phyloP scores from a whole-genome alignment of 495 filamentous ascomycete species.

The Trichocladium antarcticum region DNA sequence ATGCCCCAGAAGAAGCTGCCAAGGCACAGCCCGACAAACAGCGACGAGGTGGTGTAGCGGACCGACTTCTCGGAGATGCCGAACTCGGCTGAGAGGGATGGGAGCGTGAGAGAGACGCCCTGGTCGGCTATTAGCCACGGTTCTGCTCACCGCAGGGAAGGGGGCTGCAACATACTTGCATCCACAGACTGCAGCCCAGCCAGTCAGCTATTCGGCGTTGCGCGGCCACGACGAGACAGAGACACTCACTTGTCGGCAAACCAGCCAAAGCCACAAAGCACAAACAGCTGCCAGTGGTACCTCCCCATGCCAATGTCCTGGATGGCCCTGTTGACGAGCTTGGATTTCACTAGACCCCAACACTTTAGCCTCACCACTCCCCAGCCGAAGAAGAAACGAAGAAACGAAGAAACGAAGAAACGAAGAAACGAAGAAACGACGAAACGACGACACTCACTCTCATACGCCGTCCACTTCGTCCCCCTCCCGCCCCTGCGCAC shows the following conservation, averaged over 20 bases:
- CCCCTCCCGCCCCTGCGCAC: slow-evolving; percentile 33
- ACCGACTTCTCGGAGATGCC: slow-evolving; percentile 41
- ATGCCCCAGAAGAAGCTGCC: slow-evolving; percentile 77
- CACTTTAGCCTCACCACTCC: background rate
- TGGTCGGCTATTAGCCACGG: slow-evolving; percentile 7
- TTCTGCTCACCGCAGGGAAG: background rate
- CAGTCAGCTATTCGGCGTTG: background rate
- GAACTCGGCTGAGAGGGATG: slow-evolving; percentile 59
- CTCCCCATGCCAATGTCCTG: slow-evolving; percentile 81
- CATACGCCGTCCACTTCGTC: slow-evolving; percentile 37
- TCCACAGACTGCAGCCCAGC: slow-evolving; percentile 33
- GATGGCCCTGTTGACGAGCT: slow-evolving; percentile 61
- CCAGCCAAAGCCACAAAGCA: slow-evolving; percentile 74
- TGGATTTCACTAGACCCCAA: slow-evolving; percentile 37
- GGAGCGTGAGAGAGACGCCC: slow-evolving; percentile 64
- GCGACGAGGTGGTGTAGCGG: slow-evolving; percentile 41
- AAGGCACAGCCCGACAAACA: slow-evolving; percentile 51
- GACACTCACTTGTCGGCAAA: slow-evolving; percentile 44
- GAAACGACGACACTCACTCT: slow-evolving; percentile 30
- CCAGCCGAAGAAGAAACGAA: background rate
- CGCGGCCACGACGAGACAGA: background rate
- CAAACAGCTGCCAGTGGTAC: slow-evolving; percentile 78
- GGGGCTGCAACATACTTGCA: slow-evolving; percentile 32
- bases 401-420: too few species aligned
- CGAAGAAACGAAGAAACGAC: too few species aligned